phyloP scores from a whole-genome alignment of 2,329 filamentous ascomycete genomes.

The Orbilia javanica region DNA sequence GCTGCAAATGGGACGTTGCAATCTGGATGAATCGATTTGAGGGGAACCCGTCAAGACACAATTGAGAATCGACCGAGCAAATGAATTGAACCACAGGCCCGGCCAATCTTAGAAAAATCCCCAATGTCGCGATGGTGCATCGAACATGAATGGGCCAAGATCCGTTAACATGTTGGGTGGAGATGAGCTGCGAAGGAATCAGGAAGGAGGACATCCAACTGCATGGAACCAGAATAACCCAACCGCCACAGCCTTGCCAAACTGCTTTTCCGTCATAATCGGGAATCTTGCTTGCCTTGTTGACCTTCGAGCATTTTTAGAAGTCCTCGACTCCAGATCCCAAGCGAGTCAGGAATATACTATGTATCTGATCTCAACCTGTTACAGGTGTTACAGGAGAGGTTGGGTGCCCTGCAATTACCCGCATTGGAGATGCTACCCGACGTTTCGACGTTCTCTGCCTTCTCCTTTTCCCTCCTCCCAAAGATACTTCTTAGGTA shows the following conservation, averaged over 20 bases:
- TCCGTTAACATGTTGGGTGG: slow-evolving; percentile 27
- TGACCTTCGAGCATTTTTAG: slow-evolving; percentile 27
- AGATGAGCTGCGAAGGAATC: slow-evolving; percentile 49
- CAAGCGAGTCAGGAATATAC: slow-evolving; percentile 31
- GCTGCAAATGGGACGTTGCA: slow-evolving; percentile 30
- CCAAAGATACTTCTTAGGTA: background rate
- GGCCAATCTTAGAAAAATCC: slow-evolving; percentile 36
- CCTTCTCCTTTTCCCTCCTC: slow-evolving; percentile 4
- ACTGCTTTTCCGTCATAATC: slow-evolving; percentile 3
- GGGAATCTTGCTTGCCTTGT: slow-evolving; percentile 2
- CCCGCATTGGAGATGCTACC: slow-evolving; percentile 43
- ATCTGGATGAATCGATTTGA: slow-evolving; percentile 41
- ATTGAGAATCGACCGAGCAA: background rate
- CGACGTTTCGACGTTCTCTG: slow-evolving; percentile 38
- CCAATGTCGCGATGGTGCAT: slow-evolving; percentile 48
- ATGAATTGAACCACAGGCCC: background rate
- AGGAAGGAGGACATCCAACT: slow-evolving; percentile 45
- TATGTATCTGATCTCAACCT: slow-evolving; percentile 38
- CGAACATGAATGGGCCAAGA: slow-evolving; percentile 24
- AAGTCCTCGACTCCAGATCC: background rate
- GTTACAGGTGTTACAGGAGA: slow-evolving; percentile 57
- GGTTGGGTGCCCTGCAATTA: slow-evolving; percentile 57
- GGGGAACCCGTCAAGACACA: slow-evolving; percentile 5
- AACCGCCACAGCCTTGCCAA: slow-evolving; percentile 9
- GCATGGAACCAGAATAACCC: slow-evolving; percentile 9